These are phyloP conservation scores for Fragaria vesca DNA, from an alignment of 306 rosid species.

Conservation along the genomic window DNA sequence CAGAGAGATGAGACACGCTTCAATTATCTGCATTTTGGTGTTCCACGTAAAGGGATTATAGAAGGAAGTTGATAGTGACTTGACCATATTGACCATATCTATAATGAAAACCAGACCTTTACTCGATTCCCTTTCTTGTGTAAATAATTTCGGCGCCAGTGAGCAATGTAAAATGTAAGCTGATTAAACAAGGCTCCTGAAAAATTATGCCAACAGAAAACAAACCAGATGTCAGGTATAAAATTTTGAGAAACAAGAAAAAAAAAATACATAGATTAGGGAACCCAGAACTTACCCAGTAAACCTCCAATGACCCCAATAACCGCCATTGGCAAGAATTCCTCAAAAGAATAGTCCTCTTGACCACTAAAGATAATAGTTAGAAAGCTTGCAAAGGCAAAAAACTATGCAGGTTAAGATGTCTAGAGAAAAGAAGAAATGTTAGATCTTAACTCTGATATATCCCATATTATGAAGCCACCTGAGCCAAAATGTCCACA, in stretches of 20 bases:
- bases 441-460: constrained; percentile 77
- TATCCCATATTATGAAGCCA: constrained; percentile 97
- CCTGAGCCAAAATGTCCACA: constrained; percentile 99
- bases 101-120: constrained; percentile 48
- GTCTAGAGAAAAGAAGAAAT: constrained; percentile 1
- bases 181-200: constrained; percentile 95
- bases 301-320: constrained; percentile 97
- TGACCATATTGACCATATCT: not conserved
- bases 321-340: constrained; percentile 90
- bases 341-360: constrained; percentile 95
- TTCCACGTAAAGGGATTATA: not conserved
- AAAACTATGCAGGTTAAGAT: not conserved
- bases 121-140: constrained; percentile 92
- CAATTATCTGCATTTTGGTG: constrained; percentile 62
- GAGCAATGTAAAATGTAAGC: constrained; percentile 68
- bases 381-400: constrained; percentile 36
- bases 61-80: not conserved
- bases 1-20: constrained; percentile 84
- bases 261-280: not conserved
- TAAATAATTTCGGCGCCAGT: constrained; percentile 86
- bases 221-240: not conserved
- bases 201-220: constrained; percentile 4
- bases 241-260: not conserved
- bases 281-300: constrained; percentile 46
- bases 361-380: constrained; percentile 70